Evolutionary conservation across 1,284 basidiomycete genomes (phyloP).

Genomic region (Ceratobasidium sp.): DNA sequence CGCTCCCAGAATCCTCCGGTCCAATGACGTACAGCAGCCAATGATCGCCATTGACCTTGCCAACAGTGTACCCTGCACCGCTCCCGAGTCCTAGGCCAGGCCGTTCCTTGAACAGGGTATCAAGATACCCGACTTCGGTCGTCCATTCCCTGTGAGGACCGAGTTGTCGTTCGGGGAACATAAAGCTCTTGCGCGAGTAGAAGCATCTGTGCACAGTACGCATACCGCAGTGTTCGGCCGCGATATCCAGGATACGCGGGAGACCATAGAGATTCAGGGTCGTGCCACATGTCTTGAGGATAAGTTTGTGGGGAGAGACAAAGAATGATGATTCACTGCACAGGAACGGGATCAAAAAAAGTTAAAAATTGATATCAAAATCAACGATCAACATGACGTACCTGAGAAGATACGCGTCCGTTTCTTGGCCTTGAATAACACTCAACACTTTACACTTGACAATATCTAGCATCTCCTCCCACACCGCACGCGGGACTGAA

Average conservation of each 20-base stretch:
- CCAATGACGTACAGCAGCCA: constrained; percentile 94
- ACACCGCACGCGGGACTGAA: constrained; percentile 74
- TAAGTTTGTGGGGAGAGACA: constrained; percentile 92
- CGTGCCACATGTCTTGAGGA: constrained; percentile 98
- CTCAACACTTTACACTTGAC: constrained; percentile 97
- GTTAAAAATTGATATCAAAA: constrained; percentile 9
- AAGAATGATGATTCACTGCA: constrained; percentile 95
- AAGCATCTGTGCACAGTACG: constrained; percentile 84
- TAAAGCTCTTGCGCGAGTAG: constrained; percentile 98
- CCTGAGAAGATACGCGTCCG: constrained; percentile 96
- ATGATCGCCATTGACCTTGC: constrained; percentile 98
- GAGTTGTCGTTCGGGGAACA: constrained; percentile 96
- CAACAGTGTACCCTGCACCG: constrained; percentile 94
- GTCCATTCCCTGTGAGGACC: constrained; percentile 96
- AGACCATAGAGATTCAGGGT: constrained; percentile 96
- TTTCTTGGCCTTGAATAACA: constrained; percentile 81
- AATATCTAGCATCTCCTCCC: constrained; percentile 97
- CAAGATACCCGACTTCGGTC: constrained; percentile 89
- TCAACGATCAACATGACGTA: constrained; percentile 53
- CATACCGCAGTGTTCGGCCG: constrained; percentile 75
- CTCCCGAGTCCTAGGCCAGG: constrained; percentile 19
- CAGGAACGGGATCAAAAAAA: background rate
- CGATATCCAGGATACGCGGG: constrained; percentile 90
- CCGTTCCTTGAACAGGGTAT: constrained; percentile 76
- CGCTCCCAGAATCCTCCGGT: constrained; percentile 52